These are phyloP conservation scores for Barnettozyma sp. DNA, from an alignment of 805 yeast genomes.

Conservation along the genomic window DNA sequence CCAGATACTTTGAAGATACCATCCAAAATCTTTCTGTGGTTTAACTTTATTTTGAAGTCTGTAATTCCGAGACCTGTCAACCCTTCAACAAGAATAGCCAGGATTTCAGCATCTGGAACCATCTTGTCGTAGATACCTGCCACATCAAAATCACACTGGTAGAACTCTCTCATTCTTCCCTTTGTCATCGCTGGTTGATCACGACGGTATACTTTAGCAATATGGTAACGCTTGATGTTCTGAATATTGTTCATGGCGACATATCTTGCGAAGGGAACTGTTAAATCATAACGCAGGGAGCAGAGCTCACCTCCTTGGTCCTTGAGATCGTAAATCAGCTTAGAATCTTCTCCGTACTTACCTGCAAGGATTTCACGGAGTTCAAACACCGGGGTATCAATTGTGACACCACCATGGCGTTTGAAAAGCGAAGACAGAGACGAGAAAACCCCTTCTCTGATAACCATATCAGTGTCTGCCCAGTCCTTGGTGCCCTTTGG, in stretches of 20 bases:
- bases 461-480: slow-evolving; percentile 97
- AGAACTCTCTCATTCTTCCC: slow-evolving; percentile 99
- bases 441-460: slow-evolving; percentile 80
- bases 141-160: slow-evolving; percentile 96
- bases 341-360: slow-evolving; percentile 97
- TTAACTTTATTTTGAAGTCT: slow-evolving; percentile 86
- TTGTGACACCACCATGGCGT: slow-evolving; percentile 96
- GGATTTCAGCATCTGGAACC: slow-evolving; percentile 94
- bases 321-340: slow-evolving; percentile 89
- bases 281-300: slow-evolving; percentile 90
- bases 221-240: slow-evolving; percentile 88
- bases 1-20: slow-evolving; percentile 96
- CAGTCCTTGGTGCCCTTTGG: slow-evolving; percentile 98
- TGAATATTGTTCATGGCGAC: slow-evolving; percentile 94
- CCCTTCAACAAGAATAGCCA: slow-evolving; percentile 80
- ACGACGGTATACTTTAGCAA: slow-evolving; percentile 97
- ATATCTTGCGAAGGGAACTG: slow-evolving; percentile 97
- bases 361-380: slow-evolving; percentile 92
- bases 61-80: slow-evolving; percentile 73
- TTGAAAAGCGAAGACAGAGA: slow-evolving; percentile 71
- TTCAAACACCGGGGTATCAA: slow-evolving; percentile 98
- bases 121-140: slow-evolving; percentile 90
- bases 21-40: slow-evolving; percentile 92
- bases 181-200: slow-evolving; percentile 99
- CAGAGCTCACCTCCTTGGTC: slow-evolving; percentile 99